Percentiles rank a stretch among this genome's conserved stretches.
These are phyloP conservation scores for Fusarium compactum DNA, from an alignment of 2,329 filamentous ascomycete species.

Conservation along the genomic window DNA sequence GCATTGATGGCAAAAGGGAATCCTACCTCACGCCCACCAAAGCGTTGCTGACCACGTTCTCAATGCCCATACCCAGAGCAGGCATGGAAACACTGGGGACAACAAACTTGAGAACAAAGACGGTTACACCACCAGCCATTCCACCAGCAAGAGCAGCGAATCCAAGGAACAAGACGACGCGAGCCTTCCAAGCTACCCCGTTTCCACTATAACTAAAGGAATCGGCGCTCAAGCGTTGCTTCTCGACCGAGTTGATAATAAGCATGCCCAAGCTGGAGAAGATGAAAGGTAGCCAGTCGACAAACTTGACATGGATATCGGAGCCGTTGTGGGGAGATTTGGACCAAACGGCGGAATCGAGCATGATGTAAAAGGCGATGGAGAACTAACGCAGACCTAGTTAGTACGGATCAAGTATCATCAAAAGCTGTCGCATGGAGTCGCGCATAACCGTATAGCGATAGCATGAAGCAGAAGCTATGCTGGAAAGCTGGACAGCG, in stretches of 20 bases:
- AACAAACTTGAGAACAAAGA: slow-evolving; percentile 74
- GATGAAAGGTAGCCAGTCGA: slow-evolving; percentile 77
- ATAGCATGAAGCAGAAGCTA: not conserved
- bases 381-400: slow-evolving; percentile 63
- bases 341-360: slow-evolving; percentile 76
- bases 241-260: slow-evolving; percentile 78
- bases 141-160: slow-evolving; percentile 74
- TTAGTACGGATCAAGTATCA: slow-evolving; percentile 20
- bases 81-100: slow-evolving; percentile 69
- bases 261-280: slow-evolving; percentile 76
- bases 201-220: slow-evolving; percentile 71
- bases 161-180: slow-evolving; percentile 75
- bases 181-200: slow-evolving; percentile 76
- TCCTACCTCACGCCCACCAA: slow-evolving; percentile 71
- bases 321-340: slow-evolving; percentile 70
- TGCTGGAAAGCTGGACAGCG: not conserved
- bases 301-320: slow-evolving; percentile 71
- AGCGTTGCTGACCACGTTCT: slow-evolving; percentile 74
- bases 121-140: slow-evolving; percentile 76
- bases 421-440: not conserved
- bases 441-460: not conserved
- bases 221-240: slow-evolving; percentile 72
- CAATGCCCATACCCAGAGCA: slow-evolving; percentile 72
- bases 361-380: slow-evolving; percentile 75
- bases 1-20: not conserved